These are phyloP conservation scores for Dioscorea dumetorum DNA, from an alignment of 106 monocot genomes.

Conservation along the genomic window DNA sequence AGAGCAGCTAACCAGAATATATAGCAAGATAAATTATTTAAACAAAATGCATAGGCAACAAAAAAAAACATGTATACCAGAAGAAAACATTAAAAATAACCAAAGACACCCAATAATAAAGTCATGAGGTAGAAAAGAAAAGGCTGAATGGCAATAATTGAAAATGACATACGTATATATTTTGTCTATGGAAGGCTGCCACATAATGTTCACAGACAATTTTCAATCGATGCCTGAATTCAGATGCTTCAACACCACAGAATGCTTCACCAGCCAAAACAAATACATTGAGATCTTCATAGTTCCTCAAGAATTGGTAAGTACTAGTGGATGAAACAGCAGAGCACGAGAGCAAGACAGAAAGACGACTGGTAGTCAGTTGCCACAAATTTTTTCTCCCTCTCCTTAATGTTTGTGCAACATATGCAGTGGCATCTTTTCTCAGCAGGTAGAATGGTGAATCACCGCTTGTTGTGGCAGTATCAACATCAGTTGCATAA, in stretches of 20 bases:
- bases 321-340: slow-evolving; percentile 85
- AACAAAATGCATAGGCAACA: too few relatives aligned
- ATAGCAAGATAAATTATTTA: too few relatives aligned
- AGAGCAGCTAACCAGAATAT: too few relatives aligned
- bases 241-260: slow-evolving; percentile 72
- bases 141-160: not conserved
- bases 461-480: slow-evolving; percentile 20
- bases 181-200: slow-evolving; percentile 76
- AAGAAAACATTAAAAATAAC: not conserved
- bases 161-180: slow-evolving; percentile 65
- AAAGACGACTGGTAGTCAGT: slow-evolving; percentile 81
- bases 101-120: not conserved
- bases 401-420: slow-evolving; percentile 65
- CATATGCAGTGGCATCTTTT: slow-evolving; percentile 69
- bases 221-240: slow-evolving; percentile 86
- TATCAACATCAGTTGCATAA: slow-evolving; percentile 22
- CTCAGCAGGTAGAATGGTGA: slow-evolving; percentile 82
- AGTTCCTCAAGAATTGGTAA: slow-evolving; percentile 81
- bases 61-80: too few relatives aligned
- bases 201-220: slow-evolving; percentile 67
- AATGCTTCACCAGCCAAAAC: slow-evolving; percentile 97
- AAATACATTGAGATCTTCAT: slow-evolving; percentile 92
- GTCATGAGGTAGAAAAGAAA: not conserved
- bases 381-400: slow-evolving; percentile 94
- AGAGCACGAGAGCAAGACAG: slow-evolving; percentile 84